Base-by-base conservation (phyloP, 2,329 filamentous ascomycete genomes). In the Claviceps sp. region DNA sequence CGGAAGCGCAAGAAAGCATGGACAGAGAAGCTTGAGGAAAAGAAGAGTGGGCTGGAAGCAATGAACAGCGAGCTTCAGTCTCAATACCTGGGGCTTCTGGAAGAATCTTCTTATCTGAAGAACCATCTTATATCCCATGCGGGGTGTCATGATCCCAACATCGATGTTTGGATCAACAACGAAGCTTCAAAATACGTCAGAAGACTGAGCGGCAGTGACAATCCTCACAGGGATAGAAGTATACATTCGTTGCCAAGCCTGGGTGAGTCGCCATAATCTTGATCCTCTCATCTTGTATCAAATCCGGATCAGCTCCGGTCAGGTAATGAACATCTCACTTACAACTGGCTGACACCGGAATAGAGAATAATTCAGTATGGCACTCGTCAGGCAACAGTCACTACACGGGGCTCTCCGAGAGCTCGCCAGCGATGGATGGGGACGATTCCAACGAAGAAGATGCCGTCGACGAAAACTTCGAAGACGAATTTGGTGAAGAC, bases 1-100 rank as follows among this genome's bases (percentile, higher is more conserved):
- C 78, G 85, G 3, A 77, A 83, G 60, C 86, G 86, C 65, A 78
- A 78, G 59, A 80, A 78, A 64, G 66, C 71, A 57, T 77, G 72
- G 69, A 70, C 75, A 22, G 65, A 65, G 13, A 69, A 72, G n/a
- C 60, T 79, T 22, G 73, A 79, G 53, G 69, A 72, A 50, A 68
- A 66, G 5, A 72, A 71, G 51, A 56, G 62, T 9, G 66, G 61
- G 0, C 57, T 79, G 45, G 76, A 79, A 59, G 59, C 57, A 5
- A 66, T 70, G 42, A 68, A 78, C 57, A 59, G 58, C 9, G 59
- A 62, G 6, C 64, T 79, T 36, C 71, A 71, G 13, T 59, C 63
- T 56, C 71, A 77, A 56, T 68, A 68, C 52, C 66, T 68, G 38
- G 59, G 55, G 2, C 62, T 79, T 22, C 50, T 71, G 17, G 64